Base-by-base conservation (phyloP, 371 early-diverging fungal species). In the Rhizopus delemar region DNA sequence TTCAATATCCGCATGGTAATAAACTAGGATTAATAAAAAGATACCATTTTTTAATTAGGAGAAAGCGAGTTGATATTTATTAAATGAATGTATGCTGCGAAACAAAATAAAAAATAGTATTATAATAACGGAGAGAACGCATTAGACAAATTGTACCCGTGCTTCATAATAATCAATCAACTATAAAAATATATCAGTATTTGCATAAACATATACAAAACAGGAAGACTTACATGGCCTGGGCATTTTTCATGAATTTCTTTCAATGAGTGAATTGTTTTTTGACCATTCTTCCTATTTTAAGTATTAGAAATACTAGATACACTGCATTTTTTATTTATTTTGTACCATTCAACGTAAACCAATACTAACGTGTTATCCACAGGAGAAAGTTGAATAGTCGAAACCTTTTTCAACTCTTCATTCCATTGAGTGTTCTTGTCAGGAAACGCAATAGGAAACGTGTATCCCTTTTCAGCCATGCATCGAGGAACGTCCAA, bases 241-340 rank as follows among this genome's bases (percentile, higher is more conserved):
- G 71, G 69, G 49, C 63, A 62, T 8, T 66, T 46, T 13, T 57
- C 43, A 60, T 74, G 74, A 43, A 59, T 35, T 16, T 70, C 74
- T 41, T 66, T 41, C 51, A 71, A 49, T 31, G 41, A 16, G 55
- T 74, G 74, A 8, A 71, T 66, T 1, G 74, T 74, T 16, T 51
- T 70, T n/a, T 66, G 46, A 9, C 59, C 70, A 60, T 63, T 70
- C 15, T 58, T 57, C 68, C 68, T 68, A 39, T 1, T 9, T 9
- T 9, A 60, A 41, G 36, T 57, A 39, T 9, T 39, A 39, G 8
- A 9, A 39, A 9, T 39, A 46, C 13, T 32, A 45, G 41, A 33
- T 41, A 41, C 15, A 36, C 29, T 6, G 4, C 9, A 39, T 12
- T 2, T 2, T 51, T 8, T 49, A 29, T 59, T 49, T 2, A 15